Evolutionary conservation across 176 grass and related monocot species (phyloP).

Genomic region (Otatea glauca): DNA sequence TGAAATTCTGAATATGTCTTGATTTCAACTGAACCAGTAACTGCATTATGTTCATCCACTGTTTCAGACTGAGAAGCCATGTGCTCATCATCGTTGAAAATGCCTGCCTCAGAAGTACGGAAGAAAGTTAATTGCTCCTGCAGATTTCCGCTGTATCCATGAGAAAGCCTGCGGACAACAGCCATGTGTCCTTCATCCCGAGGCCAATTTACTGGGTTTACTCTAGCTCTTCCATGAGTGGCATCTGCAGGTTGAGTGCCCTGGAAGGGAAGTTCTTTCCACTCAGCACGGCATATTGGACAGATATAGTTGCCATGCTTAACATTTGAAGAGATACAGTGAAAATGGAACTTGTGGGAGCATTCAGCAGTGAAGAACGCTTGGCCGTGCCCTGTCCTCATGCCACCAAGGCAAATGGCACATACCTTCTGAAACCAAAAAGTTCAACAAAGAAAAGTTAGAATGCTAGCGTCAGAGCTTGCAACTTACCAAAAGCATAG

Average conservation of each 20-base stretch:
- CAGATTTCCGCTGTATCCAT: constrained; percentile 47
- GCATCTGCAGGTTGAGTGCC: constrained; percentile 46
- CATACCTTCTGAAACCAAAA: constrained; percentile 63
- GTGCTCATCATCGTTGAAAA: constrained; percentile 84
- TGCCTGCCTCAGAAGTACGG: constrained; percentile 43
- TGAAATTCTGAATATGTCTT: constrained; percentile 64
- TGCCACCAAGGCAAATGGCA: constrained; percentile 80
- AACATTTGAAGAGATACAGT: constrained; percentile 90
- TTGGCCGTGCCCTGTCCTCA: constrained; percentile 71
- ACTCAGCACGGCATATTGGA: constrained; percentile 79
- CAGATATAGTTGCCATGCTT: constrained; percentile 79
- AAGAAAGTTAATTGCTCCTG: constrained; percentile 47
- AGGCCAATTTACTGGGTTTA: constrained; percentile 64
- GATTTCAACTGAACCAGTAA: constrained; percentile 58
- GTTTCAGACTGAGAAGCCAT: constrained; percentile 52
- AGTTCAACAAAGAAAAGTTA: not conserved
- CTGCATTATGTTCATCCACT: not conserved
- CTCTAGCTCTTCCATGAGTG: constrained; percentile 65
- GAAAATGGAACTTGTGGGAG: constrained; percentile 93
- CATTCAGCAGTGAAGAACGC: constrained; percentile 95
- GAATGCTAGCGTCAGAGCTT: constrained; percentile 25
- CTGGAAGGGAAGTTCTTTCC: constrained; percentile 82
- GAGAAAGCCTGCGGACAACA: constrained; percentile 53
- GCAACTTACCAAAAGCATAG: not conserved
- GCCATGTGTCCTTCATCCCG: constrained; percentile 58